Base-by-base conservation (phyloP, 2,329 filamentous ascomycete genomes). In the Pseudogymnoascus sp. region DNA sequence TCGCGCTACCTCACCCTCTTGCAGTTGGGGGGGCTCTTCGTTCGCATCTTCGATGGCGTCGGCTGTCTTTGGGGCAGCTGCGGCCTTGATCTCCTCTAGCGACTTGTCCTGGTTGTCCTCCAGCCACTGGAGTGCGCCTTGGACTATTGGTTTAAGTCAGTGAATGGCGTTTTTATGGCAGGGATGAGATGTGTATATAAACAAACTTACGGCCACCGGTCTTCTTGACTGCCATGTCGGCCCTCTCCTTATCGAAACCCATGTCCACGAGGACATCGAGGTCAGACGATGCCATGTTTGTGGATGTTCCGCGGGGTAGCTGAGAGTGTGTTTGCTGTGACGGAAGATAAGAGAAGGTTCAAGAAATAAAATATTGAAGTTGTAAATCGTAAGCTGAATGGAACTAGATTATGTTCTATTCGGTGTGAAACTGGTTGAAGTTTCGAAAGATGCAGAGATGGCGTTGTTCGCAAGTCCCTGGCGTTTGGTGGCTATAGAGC, bases 61-160 rank as follows among this genome's bases (percentile, higher is more conserved):
- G 28, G 79, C 80, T 1, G 73, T 72, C 22, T 74, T 71, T 28
- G 70, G 67, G 18, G 68, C 67, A 12, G 71, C 67, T 5, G 74
- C 73, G 3, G 77, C 77, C 65, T 89, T 82, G 64, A 97, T 86
- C 62, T 96, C 87, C 37, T 97, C 91, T 41, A 96, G 72, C 1
- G 89, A 81, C 68, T 89, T 96, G 73, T 96, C 91, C 72, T 95
- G 87, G 72, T 95, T 96, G 68, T 89, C 84, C 72, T 96, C 92
- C 1, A 99, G 83, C 94, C 94, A 99, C 76, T 96, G 90, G 62
- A 99, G 82, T 59, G 94, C 94, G 67, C 87, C 88, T 72, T 94
- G 88, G 54, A 97, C 90, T 93, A 64, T 18, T 58, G 35, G 16
- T 30, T 30, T 22, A 2, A 30, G 43, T 50, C 14, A 30, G 54